A percentile compares a stretch with the other conserved stretches of the same genome.
Evolutionary conservation across 108 stramenopile genomes (phyloP).

Genomic region (Fragilaria crotonensis): DNA sequence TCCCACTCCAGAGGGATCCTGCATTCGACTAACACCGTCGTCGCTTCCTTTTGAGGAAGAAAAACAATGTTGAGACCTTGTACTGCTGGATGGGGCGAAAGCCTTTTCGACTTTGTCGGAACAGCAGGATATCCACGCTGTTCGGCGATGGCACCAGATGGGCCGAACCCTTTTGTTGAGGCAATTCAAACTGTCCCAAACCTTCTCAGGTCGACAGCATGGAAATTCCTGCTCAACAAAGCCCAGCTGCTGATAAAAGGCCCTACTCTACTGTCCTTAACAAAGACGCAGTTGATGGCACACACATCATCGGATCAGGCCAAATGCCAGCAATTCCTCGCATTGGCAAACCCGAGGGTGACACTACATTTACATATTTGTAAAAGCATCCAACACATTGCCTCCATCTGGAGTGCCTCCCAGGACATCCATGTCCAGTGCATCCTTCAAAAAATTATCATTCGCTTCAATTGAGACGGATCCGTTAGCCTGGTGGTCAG

Average conservation of each 20-base stretch:
- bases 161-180: constrained; percentile 53
- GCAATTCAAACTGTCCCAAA: constrained; percentile 71
- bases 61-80: too few relatives aligned
- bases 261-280: constrained; percentile 36
- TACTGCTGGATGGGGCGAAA: too few relatives aligned
- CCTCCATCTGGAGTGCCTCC: too few relatives aligned
- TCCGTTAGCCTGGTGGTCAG: too few relatives aligned
- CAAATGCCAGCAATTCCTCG: constrained; percentile 72
- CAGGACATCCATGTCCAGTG: too few relatives aligned
- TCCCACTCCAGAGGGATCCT: too few relatives aligned
- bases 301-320: constrained; percentile 84
- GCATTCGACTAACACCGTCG: too few relatives aligned
- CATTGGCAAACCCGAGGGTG: constrained; percentile 67
- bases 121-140: constrained; percentile 72
- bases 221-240: constrained; percentile 74
- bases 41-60: too few relatives aligned
- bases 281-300: constrained; percentile 72
- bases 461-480: too few relatives aligned
- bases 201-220: constrained; percentile 63
- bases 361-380: constrained; percentile 72
- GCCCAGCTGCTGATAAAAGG: constrained; percentile 69
- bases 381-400: constrained; percentile 80
- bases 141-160: constrained; percentile 70
- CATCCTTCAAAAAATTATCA: too few relatives aligned
- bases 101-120: too few relatives aligned